Base-by-base conservation (phyloP, 768 basidiomycete species). In the Pleurotus salmoneostramineus region DNA sequence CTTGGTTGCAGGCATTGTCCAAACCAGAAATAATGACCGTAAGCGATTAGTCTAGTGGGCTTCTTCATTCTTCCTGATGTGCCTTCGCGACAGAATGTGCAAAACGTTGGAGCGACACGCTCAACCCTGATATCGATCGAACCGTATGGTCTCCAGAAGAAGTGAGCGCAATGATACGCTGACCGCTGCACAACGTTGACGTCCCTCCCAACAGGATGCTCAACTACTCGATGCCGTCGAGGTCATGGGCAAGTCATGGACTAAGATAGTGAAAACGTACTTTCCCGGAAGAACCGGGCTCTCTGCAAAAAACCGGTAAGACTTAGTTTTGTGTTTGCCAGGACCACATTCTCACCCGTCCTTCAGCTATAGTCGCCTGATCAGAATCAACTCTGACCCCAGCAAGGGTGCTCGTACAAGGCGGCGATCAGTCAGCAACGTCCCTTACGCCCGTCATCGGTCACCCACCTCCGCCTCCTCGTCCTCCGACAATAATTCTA, bases 71-170 rank as follows among this genome's bases (percentile, higher is more conserved):
- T 31, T 60, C 56, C 58, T 58, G 12, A 45, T n/a, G 6, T 11
- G 21, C 21, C 21, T 27, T 17, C 57, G 56, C 61, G 36, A 50
- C 54, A 82, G 83, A 84, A 71, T 84, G 82, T 62, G 81, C 83
- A 35, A 84, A 83, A 63, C 80, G 82, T 10, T 84, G 83, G 83
- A 81, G 80, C 12, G 83, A 84, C 66, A 83, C 83, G 6, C 67
- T 84, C 33, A 83, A 83, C 65, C 83, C 83, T 56, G 78, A 79
- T 37, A 84, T 84, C 57, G 83, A 84, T 65, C 73, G 81, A 37
- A 83, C 81, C 6, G 78, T 78, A n/a, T 84, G 83, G 83, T 77
- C 81, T 14, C 67, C 79, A 33, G 81, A 83, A 63, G 74, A 78
- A 57, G 82, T 81, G 64, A 62, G 77, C 63, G 11, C 43, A 17